These are phyloP conservation scores for Buddleja alternifolia DNA, from an alignment of 257 asterid species.

Conservation along the genomic window DNA sequence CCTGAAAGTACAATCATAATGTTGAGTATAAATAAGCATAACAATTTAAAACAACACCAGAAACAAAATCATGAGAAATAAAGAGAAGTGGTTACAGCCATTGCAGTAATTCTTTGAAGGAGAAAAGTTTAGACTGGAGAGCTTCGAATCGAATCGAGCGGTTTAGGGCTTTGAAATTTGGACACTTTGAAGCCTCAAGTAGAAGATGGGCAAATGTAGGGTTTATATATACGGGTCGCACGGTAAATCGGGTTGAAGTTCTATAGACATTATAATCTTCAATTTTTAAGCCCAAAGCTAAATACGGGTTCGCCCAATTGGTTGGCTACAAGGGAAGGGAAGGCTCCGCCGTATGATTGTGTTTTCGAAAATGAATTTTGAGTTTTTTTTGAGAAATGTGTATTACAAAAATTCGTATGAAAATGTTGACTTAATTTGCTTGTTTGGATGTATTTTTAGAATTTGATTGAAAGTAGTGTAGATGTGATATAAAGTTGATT, in stretches of 20 bases:
- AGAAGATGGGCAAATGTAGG: background rate
- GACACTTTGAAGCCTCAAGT: background rate
- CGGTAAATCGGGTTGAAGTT: background rate
- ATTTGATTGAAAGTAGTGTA: no score
- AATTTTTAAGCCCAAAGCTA: background rate
- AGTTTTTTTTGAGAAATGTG: no score
- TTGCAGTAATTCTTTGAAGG: background rate
- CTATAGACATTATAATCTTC: background rate
- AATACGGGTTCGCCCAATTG: background rate
- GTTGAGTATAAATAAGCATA: background rate
- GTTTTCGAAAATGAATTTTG: no score
- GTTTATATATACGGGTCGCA: background rate
- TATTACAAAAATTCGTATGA: no score
- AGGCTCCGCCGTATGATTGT: no score
- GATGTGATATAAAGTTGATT: no score
- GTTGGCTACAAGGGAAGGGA: no score
- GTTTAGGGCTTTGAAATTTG: background rate
- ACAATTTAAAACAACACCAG: background rate
- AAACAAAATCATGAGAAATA: background rate
- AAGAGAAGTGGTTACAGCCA: constrained; percentile 13
- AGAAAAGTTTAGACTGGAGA: background rate
- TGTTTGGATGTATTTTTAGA: no score
- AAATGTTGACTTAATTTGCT: no score
- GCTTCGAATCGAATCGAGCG: background rate
- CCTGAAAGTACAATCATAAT: background rate